Evolutionary conservation across 1,284 basidiomycete genomes (phyloP).

Genomic region (Heterobasidion irregulare): DNA sequence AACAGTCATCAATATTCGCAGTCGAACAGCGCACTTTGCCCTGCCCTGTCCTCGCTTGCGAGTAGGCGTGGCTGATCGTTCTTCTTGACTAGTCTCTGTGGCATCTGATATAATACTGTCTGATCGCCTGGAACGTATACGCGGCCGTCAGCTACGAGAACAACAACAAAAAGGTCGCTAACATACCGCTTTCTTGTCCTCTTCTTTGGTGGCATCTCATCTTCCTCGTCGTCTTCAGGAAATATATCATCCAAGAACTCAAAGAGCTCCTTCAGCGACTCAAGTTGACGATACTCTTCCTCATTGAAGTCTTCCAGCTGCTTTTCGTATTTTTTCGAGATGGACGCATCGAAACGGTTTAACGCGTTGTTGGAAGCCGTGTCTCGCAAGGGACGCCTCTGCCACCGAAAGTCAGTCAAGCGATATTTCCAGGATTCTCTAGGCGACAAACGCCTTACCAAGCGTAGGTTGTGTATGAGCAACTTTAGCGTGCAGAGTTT

Average conservation of each 20-base stretch:
- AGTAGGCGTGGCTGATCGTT: slow-evolving; percentile 14
- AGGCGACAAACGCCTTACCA: slow-evolving; percentile 34
- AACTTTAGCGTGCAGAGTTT: slow-evolving; percentile 58
- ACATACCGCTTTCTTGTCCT: slow-evolving; percentile 26
- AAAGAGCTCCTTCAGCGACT: slow-evolving; percentile 55
- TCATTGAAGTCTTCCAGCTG: slow-evolving; percentile 62
- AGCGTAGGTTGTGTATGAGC: slow-evolving; percentile 48
- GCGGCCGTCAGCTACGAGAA: background rate
- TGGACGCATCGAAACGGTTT: slow-evolving; percentile 50
- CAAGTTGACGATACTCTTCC: slow-evolving; percentile 54
- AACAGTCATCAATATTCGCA: slow-evolving; percentile 3
- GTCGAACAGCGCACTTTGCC: slow-evolving; percentile 19
- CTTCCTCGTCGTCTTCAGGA: slow-evolving; percentile 35
- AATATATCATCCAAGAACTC: slow-evolving; percentile 53
- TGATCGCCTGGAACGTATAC: slow-evolving; percentile 19
- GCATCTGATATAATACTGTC: slow-evolving; percentile 24
- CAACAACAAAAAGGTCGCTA: background rate
- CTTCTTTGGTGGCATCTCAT: slow-evolving; percentile 22
- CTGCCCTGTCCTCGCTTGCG: slow-evolving; percentile 19
- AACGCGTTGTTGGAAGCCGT: slow-evolving; percentile 65
- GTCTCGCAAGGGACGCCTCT: slow-evolving; percentile 74
- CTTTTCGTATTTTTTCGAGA: slow-evolving; percentile 50
- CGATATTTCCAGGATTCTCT: background rate
- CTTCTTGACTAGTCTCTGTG: slow-evolving; percentile 17
- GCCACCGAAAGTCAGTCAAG: background rate